phyloP scores from a whole-genome alignment of 345 rosid species.

The Populus pruinosa region DNA sequence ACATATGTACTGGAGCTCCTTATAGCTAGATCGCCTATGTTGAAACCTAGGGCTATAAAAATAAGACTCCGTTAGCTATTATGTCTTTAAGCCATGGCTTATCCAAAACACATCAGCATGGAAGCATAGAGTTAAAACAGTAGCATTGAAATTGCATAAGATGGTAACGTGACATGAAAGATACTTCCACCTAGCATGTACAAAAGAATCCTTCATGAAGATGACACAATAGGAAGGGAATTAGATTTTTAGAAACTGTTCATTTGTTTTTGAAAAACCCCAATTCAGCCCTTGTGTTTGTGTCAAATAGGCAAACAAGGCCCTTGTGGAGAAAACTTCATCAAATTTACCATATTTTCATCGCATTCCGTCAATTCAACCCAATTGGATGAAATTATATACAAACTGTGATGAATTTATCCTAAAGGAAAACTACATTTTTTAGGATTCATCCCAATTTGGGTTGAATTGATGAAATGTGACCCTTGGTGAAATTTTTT shows the following conservation, averaged over 20 bases:
- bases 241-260: neutral
- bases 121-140: neutral
- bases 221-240: neutral
- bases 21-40: constrained; percentile 82
- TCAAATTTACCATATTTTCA: neutral
- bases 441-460: neutral
- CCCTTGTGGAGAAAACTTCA: neutral
- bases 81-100: neutral
- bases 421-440: neutral
- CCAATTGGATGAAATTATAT: neutral
- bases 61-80: neutral
- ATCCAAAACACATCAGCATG: neutral
- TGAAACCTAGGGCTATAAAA: constrained; percentile 54
- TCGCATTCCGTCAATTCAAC: neutral
- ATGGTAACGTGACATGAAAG: neutral
- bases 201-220: neutral
- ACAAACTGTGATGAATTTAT: neutral
- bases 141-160: neutral
- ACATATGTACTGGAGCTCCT: constrained; percentile 92
- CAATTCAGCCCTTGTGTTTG: neutral
- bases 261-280: neutral
- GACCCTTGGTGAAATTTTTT: neutral
- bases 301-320: neutral
- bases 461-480: neutral
- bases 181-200: neutral